Percentiles rank a stretch among this genome's conserved stretches.
These are phyloP conservation scores for Penicillium nordicum DNA, from an alignment of 2,329 filamentous ascomycete genomes.

Conservation along the genomic window DNA sequence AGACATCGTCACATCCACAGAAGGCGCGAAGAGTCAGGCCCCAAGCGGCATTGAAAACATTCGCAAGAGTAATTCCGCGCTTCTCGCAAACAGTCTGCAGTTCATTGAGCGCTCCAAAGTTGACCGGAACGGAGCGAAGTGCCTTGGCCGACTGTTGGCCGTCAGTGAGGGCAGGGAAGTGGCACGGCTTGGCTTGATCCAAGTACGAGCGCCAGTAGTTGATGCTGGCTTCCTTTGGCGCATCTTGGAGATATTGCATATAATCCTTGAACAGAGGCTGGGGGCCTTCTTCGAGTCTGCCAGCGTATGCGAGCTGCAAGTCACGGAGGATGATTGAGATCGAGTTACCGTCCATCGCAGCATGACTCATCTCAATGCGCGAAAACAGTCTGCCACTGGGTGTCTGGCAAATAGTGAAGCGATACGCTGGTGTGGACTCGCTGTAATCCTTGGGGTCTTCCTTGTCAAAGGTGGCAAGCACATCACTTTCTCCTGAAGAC, in stretches of 20 bases:
- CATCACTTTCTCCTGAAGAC: constrained; percentile 30
- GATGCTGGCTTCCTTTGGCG: constrained; percentile 27
- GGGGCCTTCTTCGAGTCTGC: constrained; percentile 36
- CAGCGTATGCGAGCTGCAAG: constrained; percentile 46
- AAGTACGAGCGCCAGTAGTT: constrained; percentile 41
- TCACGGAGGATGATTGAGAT: constrained; percentile 50
- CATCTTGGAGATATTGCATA: constrained; percentile 30
- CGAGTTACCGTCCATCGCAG: constrained; percentile 52
- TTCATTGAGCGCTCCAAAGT: constrained; percentile 26
- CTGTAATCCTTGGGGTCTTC: constrained; percentile 28
- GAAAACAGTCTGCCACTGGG: constrained; percentile 39
- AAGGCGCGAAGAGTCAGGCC: constrained; percentile 58
- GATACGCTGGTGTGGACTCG: constrained; percentile 41
- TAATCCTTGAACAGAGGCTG: constrained; percentile 38
- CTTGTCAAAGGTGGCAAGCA: constrained; percentile 29
- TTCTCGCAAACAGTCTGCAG: constrained; percentile 42
- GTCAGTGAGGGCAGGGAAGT: constrained; percentile 38
- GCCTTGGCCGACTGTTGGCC: constrained; percentile 21
- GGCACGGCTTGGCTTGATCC: constrained; percentile 31
- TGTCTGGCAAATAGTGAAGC: constrained; percentile 46
- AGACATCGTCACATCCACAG: constrained; percentile 68
- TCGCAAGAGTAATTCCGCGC: constrained; percentile 48
- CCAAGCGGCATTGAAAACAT: constrained; percentile 69
- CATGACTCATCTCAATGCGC: constrained; percentile 52
- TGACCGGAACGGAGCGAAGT: constrained; percentile 31